Base-by-base conservation (phyloP, 306 rosid genomes). In the Nissolia schottii region DNA sequence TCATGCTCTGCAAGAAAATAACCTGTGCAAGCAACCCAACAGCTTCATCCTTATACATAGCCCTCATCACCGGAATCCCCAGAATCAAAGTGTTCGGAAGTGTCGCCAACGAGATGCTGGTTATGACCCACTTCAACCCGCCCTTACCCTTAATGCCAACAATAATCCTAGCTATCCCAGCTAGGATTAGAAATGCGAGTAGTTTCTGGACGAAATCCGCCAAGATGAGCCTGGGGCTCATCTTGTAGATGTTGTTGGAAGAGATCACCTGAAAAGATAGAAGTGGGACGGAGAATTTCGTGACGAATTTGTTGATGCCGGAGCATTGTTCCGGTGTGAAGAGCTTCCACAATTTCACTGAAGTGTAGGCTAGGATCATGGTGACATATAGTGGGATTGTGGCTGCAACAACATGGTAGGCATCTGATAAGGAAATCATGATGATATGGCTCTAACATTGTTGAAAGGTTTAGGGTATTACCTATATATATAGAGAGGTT, bases 241-340 rank as follows among this genome's bases (percentile, higher is more conserved):
- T 90, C 75, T 83, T 79, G 84, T 89, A 93, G 71, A 91, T 71
- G 69, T 91, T 82, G 72, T 89, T 90, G 1, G 79, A 78, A 25
- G 98, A 87, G 55, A 93, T 84, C 23, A 86, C 83, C 86, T 87
- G 94, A 67, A 93, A 93, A 0, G 98, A 90, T 67, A 93, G 54
- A 16, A 93, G 85, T n/a, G 98, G 98, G 70, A 93, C 74, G 19
- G 98, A 93, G 80, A 89, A 90, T 35, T 90, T 91, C 0, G 98
- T 92, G 2, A 93, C 98, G 34, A 93, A 93, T 74, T 89, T 93
- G 86, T 90, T 93, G 59, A 93, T 91, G 71, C 98, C 98, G 25
- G 89, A 86, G 72, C 98, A 93, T 73, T 93, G 98, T 59, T 93
- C 97, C n/a, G 93, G 89, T 3, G 97, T 87, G 83, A 90, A 93